Conservation (phyloP, 2,329 filamentous ascomycete genomes). For the Xylaria hypoxylon region DNA sequence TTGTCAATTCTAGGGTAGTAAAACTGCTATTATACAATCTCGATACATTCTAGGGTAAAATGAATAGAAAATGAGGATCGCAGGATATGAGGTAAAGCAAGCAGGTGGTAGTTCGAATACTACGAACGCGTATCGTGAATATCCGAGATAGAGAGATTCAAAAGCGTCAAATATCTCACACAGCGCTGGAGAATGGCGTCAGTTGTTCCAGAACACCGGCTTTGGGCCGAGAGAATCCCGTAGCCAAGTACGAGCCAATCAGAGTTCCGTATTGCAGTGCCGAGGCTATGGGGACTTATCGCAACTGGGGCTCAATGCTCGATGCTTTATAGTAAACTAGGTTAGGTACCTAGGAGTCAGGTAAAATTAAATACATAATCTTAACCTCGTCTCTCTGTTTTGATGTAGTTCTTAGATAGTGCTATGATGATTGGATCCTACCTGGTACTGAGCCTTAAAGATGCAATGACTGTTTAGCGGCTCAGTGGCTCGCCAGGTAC, state of each 20-base stretch:
- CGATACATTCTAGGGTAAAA: conserved; percentile 31
- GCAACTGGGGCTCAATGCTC: not conserved
- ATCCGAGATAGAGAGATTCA: too few species aligned
- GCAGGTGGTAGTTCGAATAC: not conserved
- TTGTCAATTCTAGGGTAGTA: conserved; percentile 24
- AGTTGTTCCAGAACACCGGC: conserved; percentile 22
- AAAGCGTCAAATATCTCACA: conserved; percentile 8
- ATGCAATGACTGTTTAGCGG: too few species aligned
- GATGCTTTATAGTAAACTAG: not conserved
- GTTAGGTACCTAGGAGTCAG: too few species aligned
- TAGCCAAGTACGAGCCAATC: conserved; percentile 22
- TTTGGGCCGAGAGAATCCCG: conserved; percentile 15
- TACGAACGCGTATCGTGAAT: not conserved
- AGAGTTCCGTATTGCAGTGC: not conserved
- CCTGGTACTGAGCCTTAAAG: too few species aligned
- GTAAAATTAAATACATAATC: too few species aligned
- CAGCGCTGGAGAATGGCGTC: conserved; percentile 13
- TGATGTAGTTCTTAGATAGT: too few species aligned
- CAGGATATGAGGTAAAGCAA: not conserved
- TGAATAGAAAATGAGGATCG: not conserved
- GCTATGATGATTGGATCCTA: too few species aligned
- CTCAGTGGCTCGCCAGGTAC: too few species aligned
- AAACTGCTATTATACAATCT: conserved; percentile 9
- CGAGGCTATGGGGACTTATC: conserved; percentile 12
- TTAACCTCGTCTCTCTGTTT: too few species aligned